Percentiles rank a stretch among this genome's conserved stretches.
phyloP scores from a whole-genome alignment of 2,329 filamentous ascomycete genomes.

The Thelonectria discophora region DNA sequence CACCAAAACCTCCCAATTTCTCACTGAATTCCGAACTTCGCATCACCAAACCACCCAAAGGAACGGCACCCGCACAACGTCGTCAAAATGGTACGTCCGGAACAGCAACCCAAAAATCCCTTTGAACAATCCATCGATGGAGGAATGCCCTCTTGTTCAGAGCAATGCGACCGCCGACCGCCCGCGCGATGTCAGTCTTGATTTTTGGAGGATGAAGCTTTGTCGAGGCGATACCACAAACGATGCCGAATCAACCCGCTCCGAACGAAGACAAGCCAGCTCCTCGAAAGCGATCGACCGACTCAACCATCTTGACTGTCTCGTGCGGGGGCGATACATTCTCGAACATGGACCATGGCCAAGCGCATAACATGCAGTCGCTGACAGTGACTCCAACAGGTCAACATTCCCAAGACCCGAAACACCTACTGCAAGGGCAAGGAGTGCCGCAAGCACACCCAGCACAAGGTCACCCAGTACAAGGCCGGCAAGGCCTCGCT shows the following conservation, averaged over 20 bases:
- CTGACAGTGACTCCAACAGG: slow-evolving; percentile 61
- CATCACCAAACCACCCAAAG: slow-evolving; percentile 54
- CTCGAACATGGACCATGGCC: slow-evolving; percentile 24
- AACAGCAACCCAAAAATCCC: slow-evolving; percentile 32
- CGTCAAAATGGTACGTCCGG: slow-evolving; percentile 60
- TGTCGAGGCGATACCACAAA: slow-evolving; percentile 30
- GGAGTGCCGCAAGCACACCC: slow-evolving; percentile 90
- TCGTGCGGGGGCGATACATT: slow-evolving; percentile 25
- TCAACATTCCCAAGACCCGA: slow-evolving; percentile 98
- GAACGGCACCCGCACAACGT: slow-evolving; percentile 54
- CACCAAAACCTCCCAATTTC: slow-evolving; percentile 55
- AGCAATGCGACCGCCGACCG: slow-evolving; percentile 38
- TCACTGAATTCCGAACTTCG: slow-evolving; percentile 48
- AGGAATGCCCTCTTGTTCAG: slow-evolving; percentile 21
- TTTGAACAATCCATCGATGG: slow-evolving; percentile 20
- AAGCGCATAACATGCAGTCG: slow-evolving; percentile 30
- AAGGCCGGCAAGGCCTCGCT: slow-evolving; percentile 96
- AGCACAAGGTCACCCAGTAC: slow-evolving; percentile 96
- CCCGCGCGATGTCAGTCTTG: slow-evolving; percentile 43
- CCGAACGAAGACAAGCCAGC: too few relatives aligned
- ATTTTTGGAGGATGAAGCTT: slow-evolving; percentile 38
- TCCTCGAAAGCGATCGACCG: slow-evolving; percentile 5
- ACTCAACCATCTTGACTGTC: slow-evolving; percentile 33
- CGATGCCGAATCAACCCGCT: slow-evolving; percentile 24
- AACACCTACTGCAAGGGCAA: slow-evolving; percentile 98